phyloP scores from a whole-genome alignment of 1,139 yeast species.

The Suhomyces maxii region DNA sequence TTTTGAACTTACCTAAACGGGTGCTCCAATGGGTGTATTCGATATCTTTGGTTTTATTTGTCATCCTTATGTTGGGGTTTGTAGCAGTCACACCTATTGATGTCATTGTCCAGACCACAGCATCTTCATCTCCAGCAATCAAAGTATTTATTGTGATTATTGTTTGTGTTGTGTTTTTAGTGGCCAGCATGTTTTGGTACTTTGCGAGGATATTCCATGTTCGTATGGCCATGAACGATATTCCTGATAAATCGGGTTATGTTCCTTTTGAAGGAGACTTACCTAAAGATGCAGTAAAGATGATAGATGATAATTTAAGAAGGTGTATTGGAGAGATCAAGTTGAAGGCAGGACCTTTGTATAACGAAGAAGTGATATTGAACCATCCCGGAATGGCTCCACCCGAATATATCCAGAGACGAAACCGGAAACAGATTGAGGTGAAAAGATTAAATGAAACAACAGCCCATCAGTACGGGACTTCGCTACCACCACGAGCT shows the following conservation, averaged over 20 bases:
- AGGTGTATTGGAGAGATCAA: slow-evolving; percentile 48
- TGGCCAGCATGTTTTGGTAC: slow-evolving; percentile 49
- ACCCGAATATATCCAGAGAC: slow-evolving; percentile 38
- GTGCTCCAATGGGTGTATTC: slow-evolving; percentile 55
- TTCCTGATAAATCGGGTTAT: slow-evolving; percentile 65
- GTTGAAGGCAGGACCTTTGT: slow-evolving; percentile 52
- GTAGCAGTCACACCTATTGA: slow-evolving; percentile 74
- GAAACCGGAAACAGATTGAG: slow-evolving; percentile 19
- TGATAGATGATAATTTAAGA: slow-evolving; percentile 39
- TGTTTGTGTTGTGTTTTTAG: slow-evolving; percentile 62
- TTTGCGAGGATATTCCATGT: slow-evolving; percentile 57
- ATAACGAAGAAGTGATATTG: slow-evolving; percentile 36
- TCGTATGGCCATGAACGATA: slow-evolving; percentile 63
- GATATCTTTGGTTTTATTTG: slow-evolving; percentile 51
- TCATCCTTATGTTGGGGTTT: slow-evolving; percentile 45
- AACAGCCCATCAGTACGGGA: slow-evolving; percentile 4
- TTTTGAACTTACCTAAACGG: slow-evolving; percentile 34
- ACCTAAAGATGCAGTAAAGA: slow-evolving; percentile 46
- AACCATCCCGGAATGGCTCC: slow-evolving; percentile 67
- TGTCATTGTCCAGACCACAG: slow-evolving; percentile 64
- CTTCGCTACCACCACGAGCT: slow-evolving; percentile 53
- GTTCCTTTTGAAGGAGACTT: slow-evolving; percentile 69
- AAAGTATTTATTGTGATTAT: slow-evolving; percentile 75
- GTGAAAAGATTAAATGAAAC: slow-evolving; percentile 2
- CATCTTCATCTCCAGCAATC: slow-evolving; percentile 55